Percentiles rank a stretch among this genome's conserved stretches.
Evolutionary conservation across 1,284 basidiomycete species (phyloP).

Genomic region (Stygiomarasmius scandens): DNA sequence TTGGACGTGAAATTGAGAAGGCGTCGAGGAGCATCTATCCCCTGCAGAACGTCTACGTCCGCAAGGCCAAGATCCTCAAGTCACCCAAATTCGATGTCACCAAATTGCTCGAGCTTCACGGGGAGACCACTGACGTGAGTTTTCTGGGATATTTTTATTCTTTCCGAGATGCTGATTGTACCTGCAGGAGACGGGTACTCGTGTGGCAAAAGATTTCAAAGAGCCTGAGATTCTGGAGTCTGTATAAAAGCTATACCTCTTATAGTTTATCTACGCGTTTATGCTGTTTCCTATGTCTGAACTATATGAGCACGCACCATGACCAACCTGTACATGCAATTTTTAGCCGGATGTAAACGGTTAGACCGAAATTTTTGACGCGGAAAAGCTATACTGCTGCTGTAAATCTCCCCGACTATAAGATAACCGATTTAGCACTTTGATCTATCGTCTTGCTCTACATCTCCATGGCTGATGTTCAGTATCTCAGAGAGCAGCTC

Average conservation of each 20-base stretch:
- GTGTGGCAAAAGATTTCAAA: slow-evolving; percentile 90
- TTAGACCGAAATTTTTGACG: too few relatives aligned
- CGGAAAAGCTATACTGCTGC: not conserved
- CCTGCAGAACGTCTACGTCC: slow-evolving; percentile 96
- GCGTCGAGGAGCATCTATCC: slow-evolving; percentile 95
- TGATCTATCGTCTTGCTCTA: slow-evolving; percentile 18
- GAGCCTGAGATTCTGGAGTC: slow-evolving; percentile 87
- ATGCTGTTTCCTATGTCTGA: slow-evolving; percentile 21
- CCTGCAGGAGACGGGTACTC: slow-evolving; percentile 83
- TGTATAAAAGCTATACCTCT: slow-evolving; percentile 57
- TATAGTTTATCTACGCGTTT: slow-evolving; percentile 29
- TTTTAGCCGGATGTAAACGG: not conserved
- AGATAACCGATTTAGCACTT: slow-evolving; percentile 15
- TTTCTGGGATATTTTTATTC: slow-evolving; percentile 3
- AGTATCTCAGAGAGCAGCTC: slow-evolving; percentile 69
- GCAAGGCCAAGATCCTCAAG: slow-evolving; percentile 98
- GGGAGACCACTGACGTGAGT: slow-evolving; percentile 89
- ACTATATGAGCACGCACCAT: slow-evolving; percentile 25
- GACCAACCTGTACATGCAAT: slow-evolving; percentile 8
- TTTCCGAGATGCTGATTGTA: slow-evolving; percentile 16
- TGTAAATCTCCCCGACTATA: not conserved
- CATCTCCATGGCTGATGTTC: slow-evolving; percentile 72
- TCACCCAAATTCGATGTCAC: slow-evolving; percentile 95
- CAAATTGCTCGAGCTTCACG: slow-evolving; percentile 95
- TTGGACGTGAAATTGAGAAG: slow-evolving; percentile 99